Evolutionary conservation across 2,329 filamentous ascomycete species (phyloP), one percentile per base, ranked within the genome.

Genomic region (Trichoderma atroviride): DNA sequence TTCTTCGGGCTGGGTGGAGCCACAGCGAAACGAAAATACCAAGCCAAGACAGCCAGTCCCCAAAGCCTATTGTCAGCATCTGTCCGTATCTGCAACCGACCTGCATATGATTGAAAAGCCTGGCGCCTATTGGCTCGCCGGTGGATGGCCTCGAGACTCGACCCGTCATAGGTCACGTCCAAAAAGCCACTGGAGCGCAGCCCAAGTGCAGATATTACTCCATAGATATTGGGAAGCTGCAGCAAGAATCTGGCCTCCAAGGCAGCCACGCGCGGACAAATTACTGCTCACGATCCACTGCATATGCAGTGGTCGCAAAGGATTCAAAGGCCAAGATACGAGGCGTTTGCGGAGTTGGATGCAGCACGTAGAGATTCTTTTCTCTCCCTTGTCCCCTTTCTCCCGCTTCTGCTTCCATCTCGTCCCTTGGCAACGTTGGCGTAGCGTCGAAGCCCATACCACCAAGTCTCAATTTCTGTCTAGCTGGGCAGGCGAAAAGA

Each of bases 221-320:
- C n/a, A 50, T 50, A 50, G 40, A 40, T 59, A 40, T 56, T 56
- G 61, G 27, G 47, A 37, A 43, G 50, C 50, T 43, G 61, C 61
- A 56, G 52, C 50, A 64, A 2, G 50, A 64, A 64, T 65, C 19
- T 65, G 52, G 52, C 24, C 52, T 63, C 27, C 62, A 55, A 33
- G 53, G 53, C 62, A 65, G 53, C 52, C 62, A 65, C 62, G 22
- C 52, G 65, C 65, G 65, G 65, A 27, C 31, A 65, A 35, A 35
- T 47, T 27, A 47, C 53, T 65, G 62, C 62, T 57, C 53, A 50
- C 53, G 62, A 65, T 50, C 53, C 37, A 47, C 55, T 65, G 62
- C 52, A 57, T 65, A 65, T 65, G 62, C 62, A 33, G 19, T 22
- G 19, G 35, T 27, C 24, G 31, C n/a, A 50, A 27, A 43, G 40